Evolutionary conservation across 2,329 filamentous ascomycete genomes (phyloP).

Genomic region (Phoma herbarum): DNA sequence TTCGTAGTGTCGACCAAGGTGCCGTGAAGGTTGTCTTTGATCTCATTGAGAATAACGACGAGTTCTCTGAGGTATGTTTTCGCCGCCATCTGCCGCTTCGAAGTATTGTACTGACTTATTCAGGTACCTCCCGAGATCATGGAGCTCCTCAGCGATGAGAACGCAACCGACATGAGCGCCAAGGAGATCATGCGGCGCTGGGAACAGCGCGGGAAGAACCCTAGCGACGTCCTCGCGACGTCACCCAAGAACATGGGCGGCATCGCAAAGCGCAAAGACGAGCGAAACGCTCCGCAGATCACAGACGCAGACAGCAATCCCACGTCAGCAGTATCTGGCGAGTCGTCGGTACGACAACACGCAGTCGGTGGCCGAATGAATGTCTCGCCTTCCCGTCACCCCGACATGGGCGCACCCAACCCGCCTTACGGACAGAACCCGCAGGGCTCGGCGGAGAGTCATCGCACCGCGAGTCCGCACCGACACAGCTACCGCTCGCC

Average conservation of each 20-base stretch:
- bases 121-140: constrained; percentile 94
- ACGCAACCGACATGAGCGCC: constrained; percentile 85
- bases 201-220: constrained; percentile 77
- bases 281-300: constrained; percentile 62
- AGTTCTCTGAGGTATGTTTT: constrained; percentile 90
- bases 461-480: constrained; percentile 49
- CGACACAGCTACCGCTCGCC: constrained; percentile 51
- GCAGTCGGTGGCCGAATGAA: constrained; percentile 40
- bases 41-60: constrained; percentile 91
- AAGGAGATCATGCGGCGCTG: constrained; percentile 97
- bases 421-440: constrained; percentile 45
- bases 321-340: constrained; percentile 76
- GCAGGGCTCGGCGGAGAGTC: constrained; percentile 46
- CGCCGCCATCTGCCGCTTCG: background rate
- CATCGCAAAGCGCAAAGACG: constrained; percentile 63
- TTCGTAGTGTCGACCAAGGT: constrained; percentile 83
- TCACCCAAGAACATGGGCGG: constrained; percentile 47
- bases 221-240: constrained; percentile 63
- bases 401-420: constrained; percentile 46
- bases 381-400: constrained; percentile 38
- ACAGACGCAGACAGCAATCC: constrained; percentile 89
- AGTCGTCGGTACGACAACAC: constrained; percentile 83
- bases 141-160: constrained; percentile 84
- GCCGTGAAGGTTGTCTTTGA: constrained; percentile 93
- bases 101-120: constrained; percentile 8